Evolutionary conservation across 108 stramenopile species (phyloP).

Genomic region (Cyclotella cryptica): DNA sequence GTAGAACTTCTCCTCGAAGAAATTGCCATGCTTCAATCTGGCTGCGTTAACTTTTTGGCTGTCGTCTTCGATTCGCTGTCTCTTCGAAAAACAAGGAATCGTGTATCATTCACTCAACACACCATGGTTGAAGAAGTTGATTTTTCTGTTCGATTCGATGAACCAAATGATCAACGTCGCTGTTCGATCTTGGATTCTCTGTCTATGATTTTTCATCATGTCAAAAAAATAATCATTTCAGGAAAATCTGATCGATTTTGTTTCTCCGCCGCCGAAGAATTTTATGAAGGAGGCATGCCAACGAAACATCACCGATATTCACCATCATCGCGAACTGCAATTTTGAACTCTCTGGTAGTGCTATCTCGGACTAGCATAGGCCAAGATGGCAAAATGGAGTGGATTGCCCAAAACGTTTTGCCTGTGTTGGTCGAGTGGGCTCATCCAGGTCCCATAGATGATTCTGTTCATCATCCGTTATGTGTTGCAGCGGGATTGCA

Average conservation of each 20-base stretch:
- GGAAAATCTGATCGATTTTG: neutral
- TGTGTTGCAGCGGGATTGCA: slow-evolving; percentile 40
- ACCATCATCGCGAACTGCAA: slow-evolving; percentile 28
- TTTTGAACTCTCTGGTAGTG: slow-evolving; percentile 35
- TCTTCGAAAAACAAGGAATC: slow-evolving; percentile 11
- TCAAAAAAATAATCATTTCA: slow-evolving; percentile 10
- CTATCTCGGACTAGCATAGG: slow-evolving; percentile 25
- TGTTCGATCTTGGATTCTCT: slow-evolving; percentile 14
- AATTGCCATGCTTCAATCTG: slow-evolving; percentile 38
- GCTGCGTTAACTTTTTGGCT: slow-evolving; percentile 39
- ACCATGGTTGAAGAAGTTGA: slow-evolving; percentile 21
- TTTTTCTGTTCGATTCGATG: neutral
- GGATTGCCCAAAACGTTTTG: slow-evolving; percentile 28
- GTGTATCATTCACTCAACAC: neutral
- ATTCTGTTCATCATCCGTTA: slow-evolving; percentile 29
- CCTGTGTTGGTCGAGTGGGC: slow-evolving; percentile 22
- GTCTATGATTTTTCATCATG: slow-evolving; percentile 2
- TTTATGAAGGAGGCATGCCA: neutral
- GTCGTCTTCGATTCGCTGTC: slow-evolving; percentile 37
- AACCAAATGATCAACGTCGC: neutral
- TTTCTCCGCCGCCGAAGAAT: too few species aligned
- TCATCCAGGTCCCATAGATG: slow-evolving; percentile 13
- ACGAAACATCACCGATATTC: neutral
- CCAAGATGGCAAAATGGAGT: slow-evolving; percentile 23
- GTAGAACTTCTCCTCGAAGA: slow-evolving; percentile 6